Conservation (phyloP, 805 yeast species). For the Wickerhamiella sergipiensis region DNA sequence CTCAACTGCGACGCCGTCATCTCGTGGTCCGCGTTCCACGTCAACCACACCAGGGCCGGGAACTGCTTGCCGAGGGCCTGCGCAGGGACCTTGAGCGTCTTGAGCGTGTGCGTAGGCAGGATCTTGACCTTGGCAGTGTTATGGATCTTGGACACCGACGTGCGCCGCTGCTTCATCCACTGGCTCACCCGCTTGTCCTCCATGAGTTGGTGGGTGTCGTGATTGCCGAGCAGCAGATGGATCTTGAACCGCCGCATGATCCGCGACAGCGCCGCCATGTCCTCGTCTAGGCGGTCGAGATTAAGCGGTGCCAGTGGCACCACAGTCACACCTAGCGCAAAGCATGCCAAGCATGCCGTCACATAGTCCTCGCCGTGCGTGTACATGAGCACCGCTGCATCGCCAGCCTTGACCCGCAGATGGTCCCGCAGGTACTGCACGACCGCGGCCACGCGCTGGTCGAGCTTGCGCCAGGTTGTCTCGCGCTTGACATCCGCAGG, state of each 20-base stretch:
- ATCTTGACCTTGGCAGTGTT: conserved; percentile 49
- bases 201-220: conserved; percentile 54
- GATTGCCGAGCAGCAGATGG: conserved; percentile 59
- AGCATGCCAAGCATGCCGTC: conserved; percentile 74
- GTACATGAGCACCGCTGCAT: conserved; percentile 65
- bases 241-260: conserved; percentile 61
- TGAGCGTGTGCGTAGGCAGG: conserved; percentile 17
- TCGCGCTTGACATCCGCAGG: conserved; percentile 36
- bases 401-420: conserved; percentile 50
- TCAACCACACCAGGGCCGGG: conserved; percentile 49
- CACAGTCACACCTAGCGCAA: conserved; percentile 65
- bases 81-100: conserved; percentile 16
- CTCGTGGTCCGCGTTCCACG: conserved; percentile 59
- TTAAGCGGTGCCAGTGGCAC: conserved; percentile 66
- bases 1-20: conserved; percentile 42
- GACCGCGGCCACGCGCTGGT: conserved; percentile 59
- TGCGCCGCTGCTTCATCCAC: conserved; percentile 36
- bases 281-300: conserved; percentile 54
- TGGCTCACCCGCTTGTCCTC: conserved; percentile 55
- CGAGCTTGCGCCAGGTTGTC: conserved; percentile 69
- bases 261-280: conserved; percentile 49
- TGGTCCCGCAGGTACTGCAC: conserved; percentile 59
- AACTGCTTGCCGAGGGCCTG: conserved; percentile 26
- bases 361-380: conserved; percentile 78
- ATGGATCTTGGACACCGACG: conserved; percentile 37